Base-by-base conservation (phyloP, 495 filamentous ascomycete species). In the Sphaerosporella brunnea region DNA sequence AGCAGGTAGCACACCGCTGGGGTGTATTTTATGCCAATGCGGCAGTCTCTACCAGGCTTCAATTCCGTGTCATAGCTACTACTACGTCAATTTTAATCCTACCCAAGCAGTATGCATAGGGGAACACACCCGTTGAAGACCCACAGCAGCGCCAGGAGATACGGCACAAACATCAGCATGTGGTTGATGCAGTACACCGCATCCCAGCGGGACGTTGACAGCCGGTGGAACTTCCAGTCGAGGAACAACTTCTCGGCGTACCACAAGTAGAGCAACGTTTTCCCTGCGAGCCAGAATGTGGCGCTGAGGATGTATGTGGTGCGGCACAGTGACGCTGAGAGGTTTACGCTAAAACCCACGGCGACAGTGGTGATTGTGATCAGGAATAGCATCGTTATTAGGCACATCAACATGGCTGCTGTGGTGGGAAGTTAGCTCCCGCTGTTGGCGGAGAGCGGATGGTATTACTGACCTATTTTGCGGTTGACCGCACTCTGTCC, bases 161-260 rank as follows among this genome's bases (percentile, higher is more conserved):
- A 49, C 16, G 20, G 23, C 8, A 38, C 38, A 48, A 54, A 37
- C 11, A 53, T 23, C 23, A 45, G 36, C 15, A 49, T 2, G 4
- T 36, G 30, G 28, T 48, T 44, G 28, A 43, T 21, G 21, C 41
- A 36, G 19, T 49, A 53, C 9, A 45, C 20, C 13, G 28, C 32
- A 15, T 39, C 13, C 1, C 24, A 13, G 5, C 23, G 15, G 7
- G 18, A 26, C 5, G 19, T 43, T 0, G 32, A 26, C 11, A 40
- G 28, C 3, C 20, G 23, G 3, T 8, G 9, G 13, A 10, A 24
- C 34, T 15, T 51, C 13, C 25, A 34, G 2, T 35, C 16, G 11
- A 44, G n/a, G 23, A 48, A 23, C 25, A 53, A 50, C 45, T 54
- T 54, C 38, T 54, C 50, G 23, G 40, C 48, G 38, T 48, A 54